phyloP scores from a whole-genome alignment of 2,329 filamentous ascomycete species.

The Colletotrichum incanum region DNA sequence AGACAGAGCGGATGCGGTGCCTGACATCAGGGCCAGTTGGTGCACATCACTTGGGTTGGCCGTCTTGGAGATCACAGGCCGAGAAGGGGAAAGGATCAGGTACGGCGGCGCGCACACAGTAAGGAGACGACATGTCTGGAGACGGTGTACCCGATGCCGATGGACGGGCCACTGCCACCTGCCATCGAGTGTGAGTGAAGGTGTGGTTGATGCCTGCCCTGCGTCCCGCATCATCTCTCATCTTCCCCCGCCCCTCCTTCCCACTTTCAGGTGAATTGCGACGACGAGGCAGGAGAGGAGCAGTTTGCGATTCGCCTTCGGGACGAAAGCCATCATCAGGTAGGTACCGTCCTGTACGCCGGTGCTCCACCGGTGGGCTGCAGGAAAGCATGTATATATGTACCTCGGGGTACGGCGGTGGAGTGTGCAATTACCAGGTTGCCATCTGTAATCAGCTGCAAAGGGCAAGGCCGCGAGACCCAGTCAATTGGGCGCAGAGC shows the following conservation, averaged over 20 bases:
- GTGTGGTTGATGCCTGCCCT: neutral
- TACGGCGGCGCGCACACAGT: slow-evolving; percentile 31
- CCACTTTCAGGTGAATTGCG: slow-evolving; percentile 10
- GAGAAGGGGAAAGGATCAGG: slow-evolving; percentile 40
- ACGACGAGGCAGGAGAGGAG: slow-evolving; percentile 6
- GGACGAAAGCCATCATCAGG: neutral
- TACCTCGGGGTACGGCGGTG: slow-evolving; percentile 20
- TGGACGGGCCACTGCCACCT: neutral
- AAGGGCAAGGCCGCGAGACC: slow-evolving; percentile 38
- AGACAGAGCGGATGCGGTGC: slow-evolving; percentile 24
- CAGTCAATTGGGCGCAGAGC: slow-evolving; percentile 41
- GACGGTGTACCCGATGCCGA: slow-evolving; percentile 39
- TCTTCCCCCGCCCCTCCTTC: neutral
- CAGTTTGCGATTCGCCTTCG: neutral
- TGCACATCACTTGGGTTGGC: slow-evolving; percentile 25
- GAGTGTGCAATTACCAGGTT: slow-evolving; percentile 43
- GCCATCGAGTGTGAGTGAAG: neutral
- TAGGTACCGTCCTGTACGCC: neutral
- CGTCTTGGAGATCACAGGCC: slow-evolving; percentile 25
- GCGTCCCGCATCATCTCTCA: neutral
- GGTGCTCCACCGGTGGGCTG: neutral
- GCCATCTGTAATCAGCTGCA: slow-evolving; percentile 42
- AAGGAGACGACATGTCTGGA: slow-evolving; percentile 4
- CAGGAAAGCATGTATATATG: neutral
- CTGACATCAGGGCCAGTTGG: slow-evolving; percentile 37